Conservation (phyloP, 345 rosid genomes). For the Physaria fendleri region DNA sequence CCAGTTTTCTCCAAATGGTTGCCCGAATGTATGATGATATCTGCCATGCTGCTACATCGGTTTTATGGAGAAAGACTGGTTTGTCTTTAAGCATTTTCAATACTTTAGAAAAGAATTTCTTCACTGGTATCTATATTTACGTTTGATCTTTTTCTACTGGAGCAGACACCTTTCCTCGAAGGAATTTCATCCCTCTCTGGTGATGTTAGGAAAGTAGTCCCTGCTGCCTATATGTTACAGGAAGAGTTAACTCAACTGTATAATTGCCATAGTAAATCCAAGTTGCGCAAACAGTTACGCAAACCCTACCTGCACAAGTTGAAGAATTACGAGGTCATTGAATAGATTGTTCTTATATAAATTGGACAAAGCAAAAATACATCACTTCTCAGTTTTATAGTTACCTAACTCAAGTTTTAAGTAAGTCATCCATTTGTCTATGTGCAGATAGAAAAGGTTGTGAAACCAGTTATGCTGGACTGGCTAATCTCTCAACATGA, state of each 20-base stretch:
- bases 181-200: slow-evolving; percentile 65
- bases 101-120: slow-evolving; percentile 7
- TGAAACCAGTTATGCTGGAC: slow-evolving; percentile 77
- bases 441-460: slow-evolving; percentile 68
- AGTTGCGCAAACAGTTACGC: slow-evolving; percentile 24
- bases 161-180: slow-evolving; percentile 67
- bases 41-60: slow-evolving; percentile 58
- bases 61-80: slow-evolving; percentile 93
- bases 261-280: slow-evolving; percentile 39
- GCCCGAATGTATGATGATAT: slow-evolving; percentile 59
- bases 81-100: slow-evolving; percentile 26
- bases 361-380: not conserved
- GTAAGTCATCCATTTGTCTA: not conserved
- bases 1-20: slow-evolving; percentile 57
- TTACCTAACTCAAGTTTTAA: not conserved
- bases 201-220: slow-evolving; percentile 70
- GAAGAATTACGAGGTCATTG: slow-evolving; percentile 61
- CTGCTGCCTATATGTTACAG: slow-evolving; percentile 72
- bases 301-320: slow-evolving; percentile 35
- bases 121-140: slow-evolving; percentile 10
- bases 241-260: slow-evolving; percentile 51
- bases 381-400: slow-evolving; percentile 11
- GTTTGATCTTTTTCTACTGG: slow-evolving; percentile 18
- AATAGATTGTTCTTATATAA: not conserved
- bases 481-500: slow-evolving; percentile 92